phyloP scores from a whole-genome alignment of 129 eudicot species.

The Centaurea solstitialis region DNA sequence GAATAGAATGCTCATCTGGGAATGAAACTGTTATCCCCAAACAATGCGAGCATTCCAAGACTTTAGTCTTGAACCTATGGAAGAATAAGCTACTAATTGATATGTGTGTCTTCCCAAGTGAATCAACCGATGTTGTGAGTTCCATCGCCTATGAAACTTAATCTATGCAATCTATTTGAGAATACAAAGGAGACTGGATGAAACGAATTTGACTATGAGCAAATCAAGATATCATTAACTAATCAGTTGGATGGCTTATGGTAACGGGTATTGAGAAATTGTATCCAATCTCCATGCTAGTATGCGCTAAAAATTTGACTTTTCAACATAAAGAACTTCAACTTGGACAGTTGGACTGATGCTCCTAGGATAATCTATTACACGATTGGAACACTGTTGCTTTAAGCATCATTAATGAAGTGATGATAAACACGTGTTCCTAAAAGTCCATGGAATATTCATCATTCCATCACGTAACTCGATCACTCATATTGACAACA shows the following conservation, averaged over 20 bases:
- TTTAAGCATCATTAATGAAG: background rate
- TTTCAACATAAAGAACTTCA: background rate
- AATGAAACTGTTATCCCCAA: background rate
- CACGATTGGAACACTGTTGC: background rate
- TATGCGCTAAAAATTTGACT: background rate
- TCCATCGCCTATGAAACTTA: background rate
- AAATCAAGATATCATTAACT: no score
- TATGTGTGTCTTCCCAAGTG: no score
- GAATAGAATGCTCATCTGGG: no score
- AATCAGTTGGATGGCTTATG: background rate
- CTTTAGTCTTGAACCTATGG: background rate
- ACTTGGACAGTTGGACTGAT: background rate
- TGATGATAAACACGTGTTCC: background rate
- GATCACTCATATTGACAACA: background rate
- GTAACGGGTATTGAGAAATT: background rate
- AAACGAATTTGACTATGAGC: background rate
- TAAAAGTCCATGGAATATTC: background rate
- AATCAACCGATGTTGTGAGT: background rate
- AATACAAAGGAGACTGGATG: background rate
- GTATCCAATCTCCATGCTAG: background rate
- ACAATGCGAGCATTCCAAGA: background rate
- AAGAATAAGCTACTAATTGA: background rate
- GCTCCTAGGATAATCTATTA: background rate
- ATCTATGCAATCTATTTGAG: background rate
- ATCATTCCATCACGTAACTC: background rate